Conservation (phyloP, 331 rosid genomes). For the Malus hybrid region DNA sequence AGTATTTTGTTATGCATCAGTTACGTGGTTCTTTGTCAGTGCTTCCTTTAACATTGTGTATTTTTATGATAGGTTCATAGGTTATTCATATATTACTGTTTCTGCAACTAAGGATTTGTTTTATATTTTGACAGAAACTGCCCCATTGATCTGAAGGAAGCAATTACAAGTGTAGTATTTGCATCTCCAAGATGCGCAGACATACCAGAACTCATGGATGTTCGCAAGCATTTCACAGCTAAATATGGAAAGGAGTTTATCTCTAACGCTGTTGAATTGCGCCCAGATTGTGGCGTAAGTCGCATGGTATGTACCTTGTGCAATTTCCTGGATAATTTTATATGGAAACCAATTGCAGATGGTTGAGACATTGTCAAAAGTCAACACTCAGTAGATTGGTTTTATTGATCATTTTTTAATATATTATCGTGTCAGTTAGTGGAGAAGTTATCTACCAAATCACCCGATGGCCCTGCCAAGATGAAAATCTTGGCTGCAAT, state of each 20-base stretch:
- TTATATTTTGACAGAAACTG: slow-evolving; percentile 45
- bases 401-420: slow-evolving; percentile 3
- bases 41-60: not conserved
- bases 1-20: not conserved
- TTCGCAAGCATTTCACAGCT: slow-evolving; percentile 62
- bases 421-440: slow-evolving; percentile 54
- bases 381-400: slow-evolving; percentile 7
- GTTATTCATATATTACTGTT: not conserved
- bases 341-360: not conserved
- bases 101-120: not conserved
- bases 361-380: slow-evolving; percentile 4
- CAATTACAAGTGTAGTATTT: slow-evolving; percentile 75
- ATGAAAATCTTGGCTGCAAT: slow-evolving; percentile 62
- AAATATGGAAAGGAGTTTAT: slow-evolving; percentile 87
- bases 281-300: slow-evolving; percentile 92
- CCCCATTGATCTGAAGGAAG: slow-evolving; percentile 87
- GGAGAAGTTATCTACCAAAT: slow-evolving; percentile 85
- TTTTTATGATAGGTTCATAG: not conserved
- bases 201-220: slow-evolving; percentile 75
- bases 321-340: slow-evolving; percentile 7
- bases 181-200: slow-evolving; percentile 91
- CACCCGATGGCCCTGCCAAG: slow-evolving; percentile 86
- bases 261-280: slow-evolving; percentile 73
- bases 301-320: slow-evolving; percentile 55
- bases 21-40: not conserved